Conservation (phyloP, 495 filamentous ascomycete genomes). For the Cercophora scortea region DNA sequence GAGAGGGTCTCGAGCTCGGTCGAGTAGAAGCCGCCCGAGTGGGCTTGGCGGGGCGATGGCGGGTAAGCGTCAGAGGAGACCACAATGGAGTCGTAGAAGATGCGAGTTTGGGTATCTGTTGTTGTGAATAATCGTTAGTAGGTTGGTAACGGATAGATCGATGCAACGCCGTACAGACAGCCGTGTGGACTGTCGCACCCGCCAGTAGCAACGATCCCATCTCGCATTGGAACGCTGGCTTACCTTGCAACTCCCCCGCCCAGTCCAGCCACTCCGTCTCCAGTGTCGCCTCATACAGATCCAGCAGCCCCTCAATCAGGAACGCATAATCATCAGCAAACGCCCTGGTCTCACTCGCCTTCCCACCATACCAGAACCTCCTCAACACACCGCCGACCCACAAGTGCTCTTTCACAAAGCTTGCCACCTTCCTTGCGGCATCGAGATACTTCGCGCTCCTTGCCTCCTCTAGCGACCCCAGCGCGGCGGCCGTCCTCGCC, state of each 20-base stretch:
- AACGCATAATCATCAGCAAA: slow-evolving; percentile 97
- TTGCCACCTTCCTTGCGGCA: slow-evolving; percentile 60
- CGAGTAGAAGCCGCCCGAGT: slow-evolving; percentile 76
- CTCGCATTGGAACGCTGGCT: neutral
- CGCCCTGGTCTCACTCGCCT: slow-evolving; percentile 57
- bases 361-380: slow-evolving; percentile 71
- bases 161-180: too few species aligned
- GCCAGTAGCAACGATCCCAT: too few species aligned
- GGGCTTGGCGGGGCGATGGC: slow-evolving; percentile 33
- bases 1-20: slow-evolving; percentile 55
- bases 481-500: slow-evolving; percentile 60
- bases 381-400: slow-evolving; percentile 59
- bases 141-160: too few species aligned
- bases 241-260: slow-evolving; percentile 77
- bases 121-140: neutral
- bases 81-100: slow-evolving; percentile 53
- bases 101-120: slow-evolving; percentile 54
- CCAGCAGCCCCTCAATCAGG: slow-evolving; percentile 72
- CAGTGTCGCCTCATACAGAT: slow-evolving; percentile 83
- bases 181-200: too few species aligned
- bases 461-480: slow-evolving; percentile 52
- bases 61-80: slow-evolving; percentile 9
- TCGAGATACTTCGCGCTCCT: slow-evolving; percentile 48
- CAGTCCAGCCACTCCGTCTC: slow-evolving; percentile 72
- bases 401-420: slow-evolving; percentile 72